A percentile compares a stretch with the other conserved stretches of the same genome.
Evolutionary conservation across 176 grass and related monocot genomes (phyloP).

Genomic region (Eleusine indica): DNA sequence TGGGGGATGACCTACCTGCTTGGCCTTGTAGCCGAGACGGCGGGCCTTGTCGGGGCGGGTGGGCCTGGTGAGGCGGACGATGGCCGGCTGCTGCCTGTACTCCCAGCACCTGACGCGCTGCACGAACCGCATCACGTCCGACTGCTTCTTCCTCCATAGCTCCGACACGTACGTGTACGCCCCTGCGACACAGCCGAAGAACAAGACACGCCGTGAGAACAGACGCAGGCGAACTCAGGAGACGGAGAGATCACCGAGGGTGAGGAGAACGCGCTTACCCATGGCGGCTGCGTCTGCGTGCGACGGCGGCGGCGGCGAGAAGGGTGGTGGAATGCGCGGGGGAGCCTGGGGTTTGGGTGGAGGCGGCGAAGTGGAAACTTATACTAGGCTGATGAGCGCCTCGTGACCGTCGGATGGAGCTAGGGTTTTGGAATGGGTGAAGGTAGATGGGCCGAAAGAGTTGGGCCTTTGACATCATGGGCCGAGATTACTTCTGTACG

Average conservation of each 20-base stretch:
- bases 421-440: slow-evolving; percentile 50
- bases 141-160: slow-evolving; percentile 93
- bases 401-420: slow-evolving; percentile 47
- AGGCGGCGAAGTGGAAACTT: neutral
- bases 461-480: neutral
- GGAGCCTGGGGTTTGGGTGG: slow-evolving; percentile 22
- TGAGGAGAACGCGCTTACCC: slow-evolving; percentile 32
- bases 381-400: slow-evolving; percentile 10
- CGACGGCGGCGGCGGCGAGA: slow-evolving; percentile 8
- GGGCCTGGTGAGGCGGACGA: slow-evolving; percentile 64
- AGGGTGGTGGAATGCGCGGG: neutral
- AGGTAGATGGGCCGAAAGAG: neutral
- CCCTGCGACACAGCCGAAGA: slow-evolving; percentile 42
- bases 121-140: slow-evolving; percentile 77
- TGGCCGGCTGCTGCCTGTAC: slow-evolving; percentile 72
- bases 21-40: slow-evolving; percentile 87
- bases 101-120: slow-evolving; percentile 80
- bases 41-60: slow-evolving; percentile 81
- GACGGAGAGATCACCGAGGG: too few relatives aligned
- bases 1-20: slow-evolving; percentile 61
- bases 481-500: too few relatives aligned
- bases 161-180: slow-evolving; percentile 89
- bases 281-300: slow-evolving; percentile 36
- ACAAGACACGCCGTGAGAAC: neutral
- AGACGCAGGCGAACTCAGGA: neutral